Evolutionary conservation across 2,329 filamentous ascomycete genomes (phyloP), one percentile per base, ranked within the genome.

Genomic region (Sphaerulina populicola): DNA sequence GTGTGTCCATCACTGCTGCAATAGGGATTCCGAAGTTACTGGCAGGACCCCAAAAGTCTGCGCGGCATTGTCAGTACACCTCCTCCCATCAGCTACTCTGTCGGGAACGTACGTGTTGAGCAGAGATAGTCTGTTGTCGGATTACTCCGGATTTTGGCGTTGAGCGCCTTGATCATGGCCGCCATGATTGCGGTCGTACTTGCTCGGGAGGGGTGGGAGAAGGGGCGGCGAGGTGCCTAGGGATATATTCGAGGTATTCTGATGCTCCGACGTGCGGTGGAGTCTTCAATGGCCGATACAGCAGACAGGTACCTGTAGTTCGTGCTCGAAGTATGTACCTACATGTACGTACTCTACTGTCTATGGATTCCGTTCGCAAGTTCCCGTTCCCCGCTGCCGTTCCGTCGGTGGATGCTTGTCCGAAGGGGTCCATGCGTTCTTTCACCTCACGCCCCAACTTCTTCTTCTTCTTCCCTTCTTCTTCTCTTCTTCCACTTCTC

Each of bases 21-120:
- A 77, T 69, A 44, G 74, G 74, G 57, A 77, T 77, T 63, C 74
- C 74, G 60, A 77, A 77, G 68, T 77, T 77, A 58, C 52, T 55
- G 35, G 56, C 56, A 23, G 61, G 61, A 52, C 74, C 74, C 74
- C 73, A 76, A 68, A 76, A 76, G 63, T 76, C 73, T 76, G 63
- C 49, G 31, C 31, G 12, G 31, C 10, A 35, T n/a, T 6, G 7
- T 35, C 31, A 35, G 31, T 35, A n/a, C 31, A 35, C 11, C 35
- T 44, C 11, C 35, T 44, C 18, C 18, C 18, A 18, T 18, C 18
- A 18, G 2, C 18, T 18, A 18, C 18, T 18, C 18, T 12, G 11
- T 39, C 6, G n/a, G 18, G 37, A 15, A 48, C 74, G 61, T 70
- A 76, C 74, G 74, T 58, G 74, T 77, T 56, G 73, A 76, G 70